Percentiles rank a stretch among this genome's conserved stretches.
Conservation (phyloP, 2,329 filamentous ascomycete species). For the Pyrenophora tritici-repentis region DNA sequence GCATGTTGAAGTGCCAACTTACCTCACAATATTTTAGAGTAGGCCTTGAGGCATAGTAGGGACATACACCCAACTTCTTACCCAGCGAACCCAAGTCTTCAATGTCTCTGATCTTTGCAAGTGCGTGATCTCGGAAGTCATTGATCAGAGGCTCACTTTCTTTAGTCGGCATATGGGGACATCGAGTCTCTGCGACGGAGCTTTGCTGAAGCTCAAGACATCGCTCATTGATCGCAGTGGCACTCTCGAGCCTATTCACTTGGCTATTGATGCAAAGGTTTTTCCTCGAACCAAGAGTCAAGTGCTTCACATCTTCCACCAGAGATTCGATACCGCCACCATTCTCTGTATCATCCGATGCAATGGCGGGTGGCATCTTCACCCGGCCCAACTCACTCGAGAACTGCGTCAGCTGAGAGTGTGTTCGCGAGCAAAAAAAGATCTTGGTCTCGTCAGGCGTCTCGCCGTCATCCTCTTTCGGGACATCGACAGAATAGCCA, state of each 20-base stretch:
- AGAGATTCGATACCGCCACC: constrained; percentile 32
- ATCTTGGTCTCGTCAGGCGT: constrained; percentile 75
- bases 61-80: constrained; percentile 79
- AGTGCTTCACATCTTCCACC: constrained; percentile 72
- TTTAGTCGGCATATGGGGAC: constrained; percentile 76
- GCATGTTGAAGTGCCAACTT: constrained; percentile 9
- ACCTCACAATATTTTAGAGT: constrained; percentile 80
- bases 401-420: constrained; percentile 90
- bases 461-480: constrained; percentile 54
- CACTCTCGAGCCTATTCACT: constrained; percentile 70
- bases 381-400: constrained; percentile 80
- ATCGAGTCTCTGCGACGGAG: constrained; percentile 67
- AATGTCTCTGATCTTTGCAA: constrained; percentile 88
- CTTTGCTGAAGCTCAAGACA: constrained; percentile 87
- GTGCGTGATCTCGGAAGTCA: constrained; percentile 80
- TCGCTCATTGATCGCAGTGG: constrained; percentile 88
- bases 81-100: constrained; percentile 85
- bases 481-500: constrained; percentile 39
- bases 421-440: constrained; percentile 89
- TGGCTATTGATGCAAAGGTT: constrained; percentile 87
- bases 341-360: constrained; percentile 24
- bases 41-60: constrained; percentile 92
- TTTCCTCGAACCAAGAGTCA: constrained; percentile 84
- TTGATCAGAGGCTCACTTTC: constrained; percentile 73
- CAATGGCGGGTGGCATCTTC: constrained; percentile 72